Conservation (phyloP, 257 asterid species). For the Scutellaria minor region DNA sequence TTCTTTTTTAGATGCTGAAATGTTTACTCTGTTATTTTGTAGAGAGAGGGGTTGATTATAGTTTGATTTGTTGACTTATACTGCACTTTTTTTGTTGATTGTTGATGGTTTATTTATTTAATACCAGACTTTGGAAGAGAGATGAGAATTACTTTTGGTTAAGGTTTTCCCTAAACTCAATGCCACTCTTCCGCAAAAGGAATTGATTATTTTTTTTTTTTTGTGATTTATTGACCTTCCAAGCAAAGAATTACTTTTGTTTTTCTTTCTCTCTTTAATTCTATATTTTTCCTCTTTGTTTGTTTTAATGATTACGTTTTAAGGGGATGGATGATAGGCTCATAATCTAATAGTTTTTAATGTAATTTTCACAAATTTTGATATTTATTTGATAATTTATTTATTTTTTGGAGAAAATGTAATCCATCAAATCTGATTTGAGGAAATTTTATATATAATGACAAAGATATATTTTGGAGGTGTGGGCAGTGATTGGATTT, state of each 20-base stretch:
- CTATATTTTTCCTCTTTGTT: neutral
- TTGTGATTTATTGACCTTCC: constrained; percentile 30
- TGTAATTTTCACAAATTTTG: no score
- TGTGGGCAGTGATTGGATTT: constrained; percentile 37
- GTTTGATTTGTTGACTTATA: constrained; percentile 52
- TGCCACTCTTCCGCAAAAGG: constrained; percentile 35
- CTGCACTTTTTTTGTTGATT: constrained; percentile 49
- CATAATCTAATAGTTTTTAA: no score
- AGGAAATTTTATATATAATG: neutral
- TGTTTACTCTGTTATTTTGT: neutral
- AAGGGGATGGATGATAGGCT: no score
- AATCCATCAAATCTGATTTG: neutral
- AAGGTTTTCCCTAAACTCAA: constrained; percentile 21
- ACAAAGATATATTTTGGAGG: constrained; percentile 20
- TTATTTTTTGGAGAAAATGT: neutral
- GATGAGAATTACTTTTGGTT: neutral
- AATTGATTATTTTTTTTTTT: constrained; percentile 25
- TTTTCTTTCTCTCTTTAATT: constrained; percentile 4
- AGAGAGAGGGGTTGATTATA: neutral
- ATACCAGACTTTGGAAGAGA: neutral
- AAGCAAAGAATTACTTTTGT: constrained; percentile 57
- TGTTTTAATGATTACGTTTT: no score
- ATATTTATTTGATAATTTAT: no score
- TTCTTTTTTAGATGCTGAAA: neutral
- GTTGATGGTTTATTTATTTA: constrained; percentile 31